Percentiles rank a stretch among this genome's conserved stretches.
phyloP scores from a whole-genome alignment of 2,329 filamentous ascomycete species.

The Xylaria sp. region DNA sequence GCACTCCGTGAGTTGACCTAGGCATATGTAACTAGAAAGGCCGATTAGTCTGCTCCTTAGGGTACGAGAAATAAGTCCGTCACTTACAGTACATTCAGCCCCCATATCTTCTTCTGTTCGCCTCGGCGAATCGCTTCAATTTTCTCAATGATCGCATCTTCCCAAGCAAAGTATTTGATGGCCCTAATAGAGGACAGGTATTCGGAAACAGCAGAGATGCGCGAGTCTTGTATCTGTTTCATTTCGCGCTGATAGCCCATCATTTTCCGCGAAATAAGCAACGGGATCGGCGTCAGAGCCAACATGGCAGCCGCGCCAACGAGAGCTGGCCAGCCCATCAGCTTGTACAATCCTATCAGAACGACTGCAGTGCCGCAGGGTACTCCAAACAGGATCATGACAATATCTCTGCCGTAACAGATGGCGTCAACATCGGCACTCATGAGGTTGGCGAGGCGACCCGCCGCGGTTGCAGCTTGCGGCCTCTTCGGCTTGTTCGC shows the following conservation, averaged over 20 bases:
- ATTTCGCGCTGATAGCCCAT: constrained; percentile 62
- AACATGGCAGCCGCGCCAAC: constrained; percentile 63
- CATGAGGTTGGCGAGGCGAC: constrained; percentile 67
- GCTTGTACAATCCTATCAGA: constrained; percentile 63
- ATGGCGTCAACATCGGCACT: constrained; percentile 68
- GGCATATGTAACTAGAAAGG: constrained; percentile 42
- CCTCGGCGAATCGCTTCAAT: constrained; percentile 61
- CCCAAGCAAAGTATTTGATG: constrained; percentile 72
- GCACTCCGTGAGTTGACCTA: constrained; percentile 63
- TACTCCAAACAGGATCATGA: constrained; percentile 59
- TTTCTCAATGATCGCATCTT: constrained; percentile 62
- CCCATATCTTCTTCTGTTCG: constrained; percentile 67
- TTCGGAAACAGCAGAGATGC: constrained; percentile 68
- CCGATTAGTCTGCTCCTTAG: constrained; percentile 16
- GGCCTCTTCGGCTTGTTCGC: constrained; percentile 46
- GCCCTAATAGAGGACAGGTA: constrained; percentile 68
- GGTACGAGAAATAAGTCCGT: constrained; percentile 11
- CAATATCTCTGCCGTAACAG: constrained; percentile 62
- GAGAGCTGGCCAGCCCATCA: constrained; percentile 67
- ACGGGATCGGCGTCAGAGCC: constrained; percentile 61
- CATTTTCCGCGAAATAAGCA: constrained; percentile 62
- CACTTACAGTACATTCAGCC: constrained; percentile 60
- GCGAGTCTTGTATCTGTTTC: constrained; percentile 65
- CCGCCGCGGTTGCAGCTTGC: constrained; percentile 58
- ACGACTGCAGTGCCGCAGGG: constrained; percentile 61